Base-by-base conservation (phyloP, 495 filamentous ascomycete species). In the Durotheca rogersii region DNA sequence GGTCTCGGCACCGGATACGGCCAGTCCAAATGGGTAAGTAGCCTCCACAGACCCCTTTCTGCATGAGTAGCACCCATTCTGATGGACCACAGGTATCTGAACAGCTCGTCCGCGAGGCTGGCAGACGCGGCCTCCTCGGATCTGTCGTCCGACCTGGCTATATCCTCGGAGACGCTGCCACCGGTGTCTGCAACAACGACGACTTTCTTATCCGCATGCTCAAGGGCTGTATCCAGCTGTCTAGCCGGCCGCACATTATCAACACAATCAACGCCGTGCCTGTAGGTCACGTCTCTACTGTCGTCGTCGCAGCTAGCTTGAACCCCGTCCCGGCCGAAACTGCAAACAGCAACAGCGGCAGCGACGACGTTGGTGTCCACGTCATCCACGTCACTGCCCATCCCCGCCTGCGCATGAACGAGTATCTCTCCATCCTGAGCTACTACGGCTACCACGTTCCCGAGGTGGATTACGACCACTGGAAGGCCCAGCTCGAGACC, bases 211-310 rank as follows among this genome's bases (percentile, higher is more conserved):
- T 95, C 42, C 86, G 93, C 37, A 80, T 96, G 78, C 64, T 86
- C 27, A 96, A 96, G 70, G 92, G 89, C 35, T 95, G 89, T 53
- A 79, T 94, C 37, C 93, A 98, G 65, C 72, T 96, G 0, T 69
- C 67, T 0, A 70, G 76, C 18, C 80, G 86, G 1, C 93, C 93
- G 0, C 75, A 80, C 48, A 90, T 98, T 54, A 62, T 73, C 68
- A 98, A 96, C 70, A 91, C 88, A 0, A 82, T 96, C 62, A 98
- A 98, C 70, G 81, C 83, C 64, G 89, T 95, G 2, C 93, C 93
- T 0, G 90, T 96, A 18, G 80, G 84, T 59, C 87, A 93, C 60
- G 91, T 96, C 39, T 82, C 86, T 0, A 75, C 82, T 6, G 78
- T 94, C 11, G 85, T 95, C 16, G 82, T 89, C 17, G 88, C 90